Base-by-base conservation (phyloP, 805 yeast species). In the Candida andamanensis region DNA sequence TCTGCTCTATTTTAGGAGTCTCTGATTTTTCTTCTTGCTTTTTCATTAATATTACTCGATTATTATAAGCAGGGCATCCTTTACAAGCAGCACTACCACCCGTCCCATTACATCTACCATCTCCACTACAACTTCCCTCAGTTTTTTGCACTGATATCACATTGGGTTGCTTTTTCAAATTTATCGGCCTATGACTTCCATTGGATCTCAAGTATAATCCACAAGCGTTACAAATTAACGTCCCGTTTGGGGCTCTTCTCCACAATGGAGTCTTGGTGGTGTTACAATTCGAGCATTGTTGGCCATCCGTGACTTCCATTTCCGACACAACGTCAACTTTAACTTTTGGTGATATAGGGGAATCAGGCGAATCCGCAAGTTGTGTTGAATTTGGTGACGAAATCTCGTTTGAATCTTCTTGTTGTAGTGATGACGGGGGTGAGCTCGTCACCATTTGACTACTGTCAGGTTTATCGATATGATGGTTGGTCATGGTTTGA, bases 11-110 rank as follows among this genome's bases (percentile, higher is more conserved):
- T 18, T 22, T 23, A 30, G 24, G 17, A 11, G 17, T 24, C 21
- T 23, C 10, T 14, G 16, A 35, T 17, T 31, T 37, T 21, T 23
- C 36, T 40, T 22, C 31, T 10, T 23, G 31, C 20, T 35, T 36
- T 32, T 35, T 43, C 33, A 15, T 37, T 30, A 31, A 13, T 4
- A 72, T 60, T 15, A 75, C 67, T 39, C 94, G 67, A 55, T 84
- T 85, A 52, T 85, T 84, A 50, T 55, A 83, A 4, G 92, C 85
- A 2, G 95, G 92, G 50, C 95, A 85, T 2, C 89, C 87, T 41
- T 74, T 67, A 54, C 95, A 85, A 3, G 85, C 85, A 5, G 69
- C 68, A 2, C 86, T 58, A 1, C 95, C 95, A 5, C 95, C 95
- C 3, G 89, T 84, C 3, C 95, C 95, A 47, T 85, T 84, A 54